Conservation (phyloP, 2,329 filamentous ascomycete genomes). For the Pezicula rhizophila region DNA sequence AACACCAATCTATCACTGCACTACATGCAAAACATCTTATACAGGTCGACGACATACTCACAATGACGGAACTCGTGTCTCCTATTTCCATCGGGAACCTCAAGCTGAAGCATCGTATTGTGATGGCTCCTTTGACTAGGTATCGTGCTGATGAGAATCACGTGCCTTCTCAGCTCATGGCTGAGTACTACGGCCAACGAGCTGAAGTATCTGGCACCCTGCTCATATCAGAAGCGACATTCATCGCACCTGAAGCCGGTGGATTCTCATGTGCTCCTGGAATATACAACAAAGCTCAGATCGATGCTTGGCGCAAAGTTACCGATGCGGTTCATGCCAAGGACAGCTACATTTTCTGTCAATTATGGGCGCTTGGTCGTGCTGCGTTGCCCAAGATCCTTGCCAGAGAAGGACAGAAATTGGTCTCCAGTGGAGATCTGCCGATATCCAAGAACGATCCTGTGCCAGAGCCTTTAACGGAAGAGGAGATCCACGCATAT, state of each 20-base stretch:
- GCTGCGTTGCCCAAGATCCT: constrained; percentile 6
- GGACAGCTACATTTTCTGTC: constrained; percentile 48
- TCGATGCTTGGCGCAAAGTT: constrained; percentile 48
- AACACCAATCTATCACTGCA: background rate
- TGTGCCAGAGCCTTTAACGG: constrained; percentile 26
- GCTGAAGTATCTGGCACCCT: constrained; percentile 41
- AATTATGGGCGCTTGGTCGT: constrained; percentile 54
- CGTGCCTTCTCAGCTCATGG: constrained; percentile 32
- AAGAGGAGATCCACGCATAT: constrained; percentile 21
- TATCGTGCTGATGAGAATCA: constrained; percentile 40
- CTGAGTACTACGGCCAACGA: constrained; percentile 45
- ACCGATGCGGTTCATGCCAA: constrained; percentile 52
- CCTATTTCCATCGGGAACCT: constrained; percentile 32
- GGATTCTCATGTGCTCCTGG: constrained; percentile 45
- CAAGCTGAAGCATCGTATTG: constrained; percentile 35
- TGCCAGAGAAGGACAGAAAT: background rate
- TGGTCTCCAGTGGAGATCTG: background rate
- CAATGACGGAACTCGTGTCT: constrained; percentile 27
- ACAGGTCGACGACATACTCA: background rate
- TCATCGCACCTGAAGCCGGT: constrained; percentile 36
- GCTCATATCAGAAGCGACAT: constrained; percentile 46
- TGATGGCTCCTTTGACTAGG: constrained; percentile 50
- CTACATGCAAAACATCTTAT: background rate
- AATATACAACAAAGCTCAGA: constrained; percentile 44
- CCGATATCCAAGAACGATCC: constrained; percentile 20